phyloP scores from a whole-genome alignment of 108 stramenopile genomes.

The Tribonema minus region DNA sequence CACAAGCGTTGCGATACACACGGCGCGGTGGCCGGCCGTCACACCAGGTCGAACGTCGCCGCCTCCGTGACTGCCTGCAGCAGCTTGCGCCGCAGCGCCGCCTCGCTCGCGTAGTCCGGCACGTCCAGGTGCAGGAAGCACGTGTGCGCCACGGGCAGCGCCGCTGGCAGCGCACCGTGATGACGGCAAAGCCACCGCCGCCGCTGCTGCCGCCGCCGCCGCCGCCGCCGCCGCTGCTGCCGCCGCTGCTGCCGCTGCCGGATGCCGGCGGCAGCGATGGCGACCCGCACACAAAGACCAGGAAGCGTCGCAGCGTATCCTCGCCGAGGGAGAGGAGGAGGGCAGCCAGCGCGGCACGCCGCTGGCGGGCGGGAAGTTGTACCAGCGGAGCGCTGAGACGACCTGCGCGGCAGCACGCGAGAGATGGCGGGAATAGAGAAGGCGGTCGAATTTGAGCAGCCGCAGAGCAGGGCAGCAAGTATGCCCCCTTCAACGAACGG shows the following conservation, averaged over 20 bases:
- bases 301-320: slow-evolving; percentile 28
- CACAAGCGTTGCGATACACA: no score
- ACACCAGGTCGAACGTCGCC: slow-evolving; percentile 55
- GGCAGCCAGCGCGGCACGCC: slow-evolving; percentile 21
- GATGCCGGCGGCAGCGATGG: slow-evolving; percentile 35
- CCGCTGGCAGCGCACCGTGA: slow-evolving; percentile 38
- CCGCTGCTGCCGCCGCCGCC: no score
- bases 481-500: no score
- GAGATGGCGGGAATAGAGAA: no score
- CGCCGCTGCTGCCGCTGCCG: no score
- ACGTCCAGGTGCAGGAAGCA: slow-evolving; percentile 94
- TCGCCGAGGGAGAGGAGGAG: slow-evolving; percentile 39
- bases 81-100: slow-evolving; percentile 82
- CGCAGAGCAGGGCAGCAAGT: no score
- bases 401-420: background rate
- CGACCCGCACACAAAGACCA: slow-evolving; percentile 57
- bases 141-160: slow-evolving; percentile 87
- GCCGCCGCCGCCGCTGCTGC: no score
- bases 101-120: slow-evolving; percentile 76
- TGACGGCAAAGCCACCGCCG: no score
- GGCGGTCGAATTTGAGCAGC: no score
- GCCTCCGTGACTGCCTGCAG: slow-evolving; percentile 84
- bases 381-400: slow-evolving; percentile 42
- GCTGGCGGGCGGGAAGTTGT: slow-evolving; percentile 9
- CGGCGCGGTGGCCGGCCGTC: no score